Base-by-base conservation (phyloP, 1,284 basidiomycete species). In the Pseudozyma thailandica region DNA sequence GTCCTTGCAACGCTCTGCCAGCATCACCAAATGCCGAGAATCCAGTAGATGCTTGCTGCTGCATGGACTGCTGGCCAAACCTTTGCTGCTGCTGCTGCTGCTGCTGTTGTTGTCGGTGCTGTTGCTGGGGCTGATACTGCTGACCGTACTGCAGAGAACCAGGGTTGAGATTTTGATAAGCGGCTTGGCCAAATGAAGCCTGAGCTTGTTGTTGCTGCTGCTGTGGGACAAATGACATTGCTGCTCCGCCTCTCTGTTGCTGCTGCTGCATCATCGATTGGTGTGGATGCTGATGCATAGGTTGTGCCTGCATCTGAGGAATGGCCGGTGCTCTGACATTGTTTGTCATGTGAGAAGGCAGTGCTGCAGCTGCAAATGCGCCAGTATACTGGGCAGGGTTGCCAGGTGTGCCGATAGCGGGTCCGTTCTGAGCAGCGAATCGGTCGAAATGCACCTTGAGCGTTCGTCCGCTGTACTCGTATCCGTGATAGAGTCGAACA, bases 371-470 rank as follows among this genome's bases (percentile, higher is more conserved):
- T 2, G 71, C 71, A 39, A 82, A 80, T 0, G 79, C 79, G 12
- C 77, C 72, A 10, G 82, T 83, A 54, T 82, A 81, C 51, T 81
- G 78, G n/a, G 75, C 71, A 18, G 77, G 79, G 27, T 76, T 76
- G 20, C 72, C 75, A 4, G 81, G 80, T 10, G 74, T 59, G 15
- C 57, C 61, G 7, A 72, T 43, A 2, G 70, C 70, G 1, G 70
- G 70, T 7, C 70, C 70, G 13, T 58, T 60, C 51, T 62, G 57
- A 4, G 63, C 56, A 0, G 78, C 76, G 38, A 81, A 78, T 12
- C 81, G 72, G 85, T 94, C 92, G 78, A 89, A 91, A 82, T 93
- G 92, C 13, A 94, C 92, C 82, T 93, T 93, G 48, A 94, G 85
- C 27, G 86, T 85, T 33, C 92, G 88, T 3, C 92, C 92, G 77